Evolutionary conservation across 164 flowering plant genomes (phyloP).

Genomic region (Umbellularia californica): DNA sequence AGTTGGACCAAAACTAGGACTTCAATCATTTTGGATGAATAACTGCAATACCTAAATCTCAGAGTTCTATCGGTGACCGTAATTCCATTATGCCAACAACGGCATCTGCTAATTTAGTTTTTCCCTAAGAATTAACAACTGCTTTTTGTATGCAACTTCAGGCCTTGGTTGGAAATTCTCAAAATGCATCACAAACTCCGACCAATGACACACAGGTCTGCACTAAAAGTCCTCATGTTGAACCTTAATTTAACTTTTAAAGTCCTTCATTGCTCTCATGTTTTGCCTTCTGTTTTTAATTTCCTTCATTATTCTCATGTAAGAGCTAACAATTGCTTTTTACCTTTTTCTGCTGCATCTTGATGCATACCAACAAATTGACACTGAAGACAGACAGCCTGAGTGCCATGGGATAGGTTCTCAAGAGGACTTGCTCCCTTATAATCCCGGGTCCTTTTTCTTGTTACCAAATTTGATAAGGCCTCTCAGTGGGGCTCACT

Average conservation of each 20-base stretch:
- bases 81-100: background rate
- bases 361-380: slow-evolving; percentile 39
- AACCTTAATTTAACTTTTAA: too few relatives aligned
- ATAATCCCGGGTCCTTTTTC: background rate
- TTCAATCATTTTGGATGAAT: too few relatives aligned
- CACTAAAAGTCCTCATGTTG: too few relatives aligned
- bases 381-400: slow-evolving; percentile 25
- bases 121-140: background rate
- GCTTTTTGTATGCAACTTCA: slow-evolving; percentile 22
- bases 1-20: too few relatives aligned
- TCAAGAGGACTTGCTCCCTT: slow-evolving; percentile 58
- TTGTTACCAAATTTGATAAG: too few relatives aligned
- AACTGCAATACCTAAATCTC: too few relatives aligned
- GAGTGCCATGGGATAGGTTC: slow-evolving; percentile 30
- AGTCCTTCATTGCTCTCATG: too few relatives aligned
- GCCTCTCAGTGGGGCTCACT: too few relatives aligned
- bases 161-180: slow-evolving; percentile 29
- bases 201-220: slow-evolving; percentile 63
- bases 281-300: background rate
- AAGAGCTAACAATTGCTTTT: slow-evolving; percentile 4
- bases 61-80: too few relatives aligned
- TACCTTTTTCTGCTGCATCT: slow-evolving; percentile 35
- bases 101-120: background rate
- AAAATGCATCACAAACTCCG: slow-evolving; percentile 43
- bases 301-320: background rate